phyloP scores from a whole-genome alignment of 345 rosid species.

The Corchorus capsularis region DNA sequence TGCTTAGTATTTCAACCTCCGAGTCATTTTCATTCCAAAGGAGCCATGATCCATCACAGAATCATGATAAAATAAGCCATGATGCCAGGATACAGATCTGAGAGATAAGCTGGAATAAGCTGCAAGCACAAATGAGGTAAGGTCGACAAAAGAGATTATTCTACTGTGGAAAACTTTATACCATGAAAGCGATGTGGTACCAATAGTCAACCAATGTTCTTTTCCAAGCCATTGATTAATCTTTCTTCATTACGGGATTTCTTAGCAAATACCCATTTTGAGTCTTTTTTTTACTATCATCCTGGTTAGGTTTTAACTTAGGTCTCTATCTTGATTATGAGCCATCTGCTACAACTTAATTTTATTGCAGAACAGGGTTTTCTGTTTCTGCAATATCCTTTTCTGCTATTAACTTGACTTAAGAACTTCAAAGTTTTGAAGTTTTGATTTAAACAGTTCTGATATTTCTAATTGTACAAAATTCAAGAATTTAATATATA shows the following conservation, averaged over 20 bases:
- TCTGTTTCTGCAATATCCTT: background rate
- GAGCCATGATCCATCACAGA: no score
- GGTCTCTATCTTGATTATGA: background rate
- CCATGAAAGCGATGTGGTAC: conserved; percentile 10
- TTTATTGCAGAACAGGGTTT: background rate
- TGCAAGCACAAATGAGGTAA: no score
- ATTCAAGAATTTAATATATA: background rate
- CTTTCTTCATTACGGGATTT: background rate
- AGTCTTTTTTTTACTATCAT: background rate
- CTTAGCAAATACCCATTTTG: background rate
- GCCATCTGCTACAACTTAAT: background rate
- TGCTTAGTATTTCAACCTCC: no score
- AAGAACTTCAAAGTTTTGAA: background rate
- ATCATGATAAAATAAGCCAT: no score
- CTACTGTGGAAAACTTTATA: no score
- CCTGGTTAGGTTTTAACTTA: background rate
- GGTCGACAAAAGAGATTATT: no score
- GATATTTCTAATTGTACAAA: background rate
- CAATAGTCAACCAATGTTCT: background rate
- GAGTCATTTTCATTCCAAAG: no score
- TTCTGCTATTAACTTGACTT: background rate
- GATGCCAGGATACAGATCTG: no score
- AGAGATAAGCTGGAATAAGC: no score
- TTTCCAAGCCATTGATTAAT: background rate
- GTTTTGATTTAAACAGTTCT: background rate